A percentile compares a stretch with the other conserved stretches of the same genome.
Evolutionary conservation across 129 eudicot genomes (phyloP).

Genomic region (Centaurea solstitialis): DNA sequence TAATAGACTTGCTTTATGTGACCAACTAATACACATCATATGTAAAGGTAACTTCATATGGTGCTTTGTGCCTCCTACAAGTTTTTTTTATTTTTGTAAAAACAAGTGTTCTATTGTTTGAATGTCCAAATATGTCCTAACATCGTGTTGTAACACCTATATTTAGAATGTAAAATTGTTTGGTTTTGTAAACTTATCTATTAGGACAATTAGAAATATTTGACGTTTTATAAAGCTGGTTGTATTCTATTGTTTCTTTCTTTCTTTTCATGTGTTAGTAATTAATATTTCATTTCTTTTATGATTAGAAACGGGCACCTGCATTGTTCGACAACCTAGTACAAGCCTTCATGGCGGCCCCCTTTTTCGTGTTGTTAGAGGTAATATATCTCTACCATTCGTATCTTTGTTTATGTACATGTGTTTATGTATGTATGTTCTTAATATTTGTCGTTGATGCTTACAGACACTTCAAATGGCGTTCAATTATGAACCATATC

Average conservation of each 20-base stretch:
- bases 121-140: background rate
- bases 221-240: background rate
- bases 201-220: background rate
- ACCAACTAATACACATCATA: background rate
- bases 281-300: background rate
- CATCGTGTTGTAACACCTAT: background rate
- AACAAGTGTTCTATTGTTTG: background rate
- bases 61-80: background rate
- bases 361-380: slow-evolving; percentile 93
- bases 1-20: background rate
- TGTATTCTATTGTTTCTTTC: background rate
- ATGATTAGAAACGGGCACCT: slow-evolving; percentile 86
- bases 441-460: background rate
- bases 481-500: slow-evolving; percentile 80
- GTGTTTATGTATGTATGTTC: background rate
- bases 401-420: background rate
- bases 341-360: slow-evolving; percentile 93
- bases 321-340: slow-evolving; percentile 84
- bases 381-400: slow-evolving; percentile 27
- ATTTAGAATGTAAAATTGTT: background rate
- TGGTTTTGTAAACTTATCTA: background rate
- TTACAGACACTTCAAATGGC: slow-evolving; percentile 67
- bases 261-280: background rate
- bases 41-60: background rate
- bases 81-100: too few species aligned